Conservation (phyloP, 768 basidiomycete species). For the Calvatia gigantea region DNA sequence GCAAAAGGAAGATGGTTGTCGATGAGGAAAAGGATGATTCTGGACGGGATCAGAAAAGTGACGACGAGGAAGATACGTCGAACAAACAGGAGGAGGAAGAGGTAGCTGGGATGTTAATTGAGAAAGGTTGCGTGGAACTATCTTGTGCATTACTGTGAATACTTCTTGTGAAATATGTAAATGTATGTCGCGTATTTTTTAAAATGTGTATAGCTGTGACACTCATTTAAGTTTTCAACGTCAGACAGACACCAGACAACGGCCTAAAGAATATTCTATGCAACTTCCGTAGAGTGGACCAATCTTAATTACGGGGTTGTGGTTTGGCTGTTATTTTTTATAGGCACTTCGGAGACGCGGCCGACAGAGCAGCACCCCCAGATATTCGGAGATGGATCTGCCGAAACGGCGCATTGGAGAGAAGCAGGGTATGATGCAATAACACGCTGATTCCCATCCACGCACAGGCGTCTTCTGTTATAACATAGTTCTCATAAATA, state of each 20-base stretch:
- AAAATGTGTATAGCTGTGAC: too few species aligned
- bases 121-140: not conserved
- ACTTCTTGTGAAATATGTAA: not conserved
- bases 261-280: too few species aligned
- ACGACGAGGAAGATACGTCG: not conserved
- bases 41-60: not conserved
- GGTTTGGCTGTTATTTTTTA: too few species aligned
- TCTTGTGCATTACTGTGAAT: not conserved
- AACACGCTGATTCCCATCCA: not conserved
- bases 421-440: not conserved
- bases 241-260: too few species aligned
- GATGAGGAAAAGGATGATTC: conserved; percentile 7
- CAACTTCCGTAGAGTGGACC: too few species aligned
- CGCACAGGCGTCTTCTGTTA: not conserved
- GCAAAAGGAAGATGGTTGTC: conserved; percentile 17
- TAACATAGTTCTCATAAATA: not conserved
- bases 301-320: too few species aligned
- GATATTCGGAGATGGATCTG: too few species aligned
- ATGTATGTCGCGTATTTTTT: too few species aligned
- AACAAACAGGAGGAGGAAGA: conserved; percentile 3
- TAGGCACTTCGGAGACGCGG: too few species aligned
- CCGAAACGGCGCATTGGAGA: too few species aligned
- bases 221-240: too few species aligned
- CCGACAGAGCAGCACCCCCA: too few species aligned
- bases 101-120: conserved; percentile 14